Conservation (phyloP, 176 grass and related monocot genomes). For the Triticum timopheevii region DNA sequence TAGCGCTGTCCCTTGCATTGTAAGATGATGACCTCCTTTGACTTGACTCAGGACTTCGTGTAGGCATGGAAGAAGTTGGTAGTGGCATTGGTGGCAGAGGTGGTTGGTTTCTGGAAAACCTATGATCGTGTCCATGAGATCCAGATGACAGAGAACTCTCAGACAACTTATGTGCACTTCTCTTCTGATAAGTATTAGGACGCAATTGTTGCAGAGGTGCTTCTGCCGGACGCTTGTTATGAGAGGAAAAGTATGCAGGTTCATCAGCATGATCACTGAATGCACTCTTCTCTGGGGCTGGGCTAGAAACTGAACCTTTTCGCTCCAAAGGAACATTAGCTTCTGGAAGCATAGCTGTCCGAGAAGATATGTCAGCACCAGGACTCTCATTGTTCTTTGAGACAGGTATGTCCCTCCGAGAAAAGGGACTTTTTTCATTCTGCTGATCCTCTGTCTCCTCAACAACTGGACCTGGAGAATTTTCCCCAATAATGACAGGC, state of each 20-base stretch:
- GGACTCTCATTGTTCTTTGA: conserved; percentile 34
- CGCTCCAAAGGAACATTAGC: conserved; percentile 40
- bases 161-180: conserved; percentile 36
- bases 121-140: conserved; percentile 49
- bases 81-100: conserved; percentile 88
- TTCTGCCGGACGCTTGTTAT: conserved; percentile 30
- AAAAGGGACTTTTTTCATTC: conserved; percentile 51
- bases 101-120: conserved; percentile 58
- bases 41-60: conserved; percentile 57
- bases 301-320: conserved; percentile 30
- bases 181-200: conserved; percentile 43
- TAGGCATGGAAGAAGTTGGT: conserved; percentile 44
- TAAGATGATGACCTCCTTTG: conserved; percentile 52
- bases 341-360: conserved; percentile 34
- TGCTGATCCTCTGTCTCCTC: conserved; percentile 53
- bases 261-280: conserved; percentile 49
- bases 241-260: conserved; percentile 43
- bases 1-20: conserved; percentile 47
- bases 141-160: conserved; percentile 46
- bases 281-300: conserved; percentile 30
- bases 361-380: conserved; percentile 36
- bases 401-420: conserved; percentile 17
- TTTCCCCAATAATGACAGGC: conserved; percentile 77
- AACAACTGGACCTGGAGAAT: conserved; percentile 65
- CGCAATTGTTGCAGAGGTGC: conserved; percentile 35